Base-by-base conservation (phyloP, 306 rosid species). In the Prunus davidiana region DNA sequence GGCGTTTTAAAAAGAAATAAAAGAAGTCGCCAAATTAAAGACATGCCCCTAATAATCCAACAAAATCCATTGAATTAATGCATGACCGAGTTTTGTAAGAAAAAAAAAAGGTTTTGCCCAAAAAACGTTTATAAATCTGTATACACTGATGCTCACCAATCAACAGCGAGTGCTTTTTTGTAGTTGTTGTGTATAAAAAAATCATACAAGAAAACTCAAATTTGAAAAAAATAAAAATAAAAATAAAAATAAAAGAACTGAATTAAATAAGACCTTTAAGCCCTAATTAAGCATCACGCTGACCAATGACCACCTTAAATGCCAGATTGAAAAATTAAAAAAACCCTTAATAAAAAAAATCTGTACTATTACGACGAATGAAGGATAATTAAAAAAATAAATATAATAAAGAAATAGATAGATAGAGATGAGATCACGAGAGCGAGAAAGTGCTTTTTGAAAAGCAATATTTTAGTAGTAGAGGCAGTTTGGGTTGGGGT, bases 71-170 rank as follows among this genome's bases (percentile, higher is more conserved):
- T 13, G 67, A 14, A 78, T 69, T 61, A 69, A 67, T 56, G 75
- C 79, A 8, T 69, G 77, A 61, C 68, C 67, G 65, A 72, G 73
- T 79, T 63, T 34, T 34, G 41, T 34, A 5, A 34, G 0, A 1
- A 34, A 34, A 5, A 34, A 34, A 34, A 34, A 5, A 5, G 6
- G 38, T 32, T 34, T 34, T 5, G 67, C 50, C 77, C 69, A 34
- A 67, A 54, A 67, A 58, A 63, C 32, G 41, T 11, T 67, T 30
- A 27, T 72, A 28, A 54, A 10, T 60, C 63, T 66, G 66, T 5
- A 63, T 43, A 58, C 60, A 58, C 60, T 34, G 82, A 68, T 46
- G 74, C 76, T 69, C 82, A 78, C 82, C 80, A 69, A 74, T 82
- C 58, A 62, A 54, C 77, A 30, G 43, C 75, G 14, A 71, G 2